phyloP scores from a whole-genome alignment of 2,329 filamentous ascomycete genomes.

The Aspergillus awamori region DNA sequence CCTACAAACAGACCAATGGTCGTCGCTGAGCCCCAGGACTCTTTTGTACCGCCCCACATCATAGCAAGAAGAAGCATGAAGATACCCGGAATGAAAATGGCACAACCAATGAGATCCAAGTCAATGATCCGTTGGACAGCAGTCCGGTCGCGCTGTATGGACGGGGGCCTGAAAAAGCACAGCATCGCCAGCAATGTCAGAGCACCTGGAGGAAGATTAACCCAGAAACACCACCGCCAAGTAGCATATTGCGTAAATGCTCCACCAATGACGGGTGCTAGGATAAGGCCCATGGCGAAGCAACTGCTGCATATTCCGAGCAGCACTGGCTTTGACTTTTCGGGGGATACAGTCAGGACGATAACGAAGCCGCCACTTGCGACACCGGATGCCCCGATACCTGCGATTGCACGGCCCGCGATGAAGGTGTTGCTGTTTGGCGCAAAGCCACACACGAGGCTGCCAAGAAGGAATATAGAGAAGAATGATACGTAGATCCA shows the following conservation, averaged over 20 bases:
- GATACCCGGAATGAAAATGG: not conserved
- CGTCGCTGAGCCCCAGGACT: not conserved
- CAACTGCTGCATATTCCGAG: conserved; percentile 9
- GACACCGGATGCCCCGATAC: not conserved
- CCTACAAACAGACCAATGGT: not conserved
- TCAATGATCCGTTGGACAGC: not conserved
- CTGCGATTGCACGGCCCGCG: not conserved
- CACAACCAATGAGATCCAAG: not conserved
- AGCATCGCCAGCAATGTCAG: not conserved
- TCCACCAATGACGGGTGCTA: conserved; percentile 15
- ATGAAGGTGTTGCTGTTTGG: not conserved
- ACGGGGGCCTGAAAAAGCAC: not conserved
- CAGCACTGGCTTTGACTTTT: conserved; percentile 2
- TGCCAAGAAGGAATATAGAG: not conserved
- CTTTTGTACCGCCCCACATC: not conserved
- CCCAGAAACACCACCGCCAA: not conserved
- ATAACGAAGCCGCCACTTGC: not conserved
- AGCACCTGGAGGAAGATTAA: not conserved
- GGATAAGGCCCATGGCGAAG: conserved; percentile 11
- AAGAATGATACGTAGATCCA: not conserved
- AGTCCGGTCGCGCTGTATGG: not conserved
- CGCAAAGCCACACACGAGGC: not conserved
- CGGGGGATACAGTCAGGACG: not conserved
- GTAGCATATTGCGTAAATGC: conserved; percentile 8
- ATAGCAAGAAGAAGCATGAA: not conserved